Percentiles rank a stretch among this genome's conserved stretches.
Conservation (phyloP, 208 protist genomes). For the Trypanosomatidae sp. region DNA sequence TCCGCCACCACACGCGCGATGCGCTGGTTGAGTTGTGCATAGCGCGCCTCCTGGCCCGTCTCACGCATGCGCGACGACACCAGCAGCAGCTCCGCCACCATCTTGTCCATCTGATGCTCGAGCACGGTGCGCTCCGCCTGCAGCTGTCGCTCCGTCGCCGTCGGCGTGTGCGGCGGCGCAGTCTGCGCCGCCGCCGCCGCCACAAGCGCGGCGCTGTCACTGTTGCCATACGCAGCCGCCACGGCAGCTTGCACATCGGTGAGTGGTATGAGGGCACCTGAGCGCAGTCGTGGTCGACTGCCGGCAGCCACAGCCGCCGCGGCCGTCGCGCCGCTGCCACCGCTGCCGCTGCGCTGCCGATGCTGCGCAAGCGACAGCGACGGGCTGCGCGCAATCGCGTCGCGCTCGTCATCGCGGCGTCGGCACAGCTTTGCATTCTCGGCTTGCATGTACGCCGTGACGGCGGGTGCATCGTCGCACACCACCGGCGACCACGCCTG, state of each 20-base stretch:
- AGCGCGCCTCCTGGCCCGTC: slow-evolving; percentile 22
- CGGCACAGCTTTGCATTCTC: slow-evolving; percentile 14
- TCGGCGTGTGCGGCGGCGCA: neutral
- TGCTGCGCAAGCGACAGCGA: no score
- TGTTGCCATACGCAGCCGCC: neutral
- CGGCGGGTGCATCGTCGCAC: slow-evolving; percentile 10
- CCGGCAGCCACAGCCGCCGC: neutral
- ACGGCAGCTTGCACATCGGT: neutral
- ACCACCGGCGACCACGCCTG: slow-evolving; percentile 2
- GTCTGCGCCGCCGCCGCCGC: neutral
- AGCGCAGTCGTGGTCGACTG: slow-evolving; percentile 5
- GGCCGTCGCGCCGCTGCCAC: neutral
- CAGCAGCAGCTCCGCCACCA: slow-evolving; percentile 24
- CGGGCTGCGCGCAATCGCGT: no score
- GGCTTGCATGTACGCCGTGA: slow-evolving; percentile 11
- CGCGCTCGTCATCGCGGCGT: slow-evolving; percentile 2
- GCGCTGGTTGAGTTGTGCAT: slow-evolving; percentile 22
- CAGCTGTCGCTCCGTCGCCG: slow-evolving; percentile 21
- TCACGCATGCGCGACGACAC: slow-evolving; percentile 9
- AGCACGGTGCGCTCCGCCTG: slow-evolving; percentile 13
- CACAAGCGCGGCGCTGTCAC: neutral
- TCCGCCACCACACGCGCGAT: slow-evolving; percentile 27
- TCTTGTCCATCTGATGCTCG: slow-evolving; percentile 23
- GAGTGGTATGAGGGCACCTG: no score
- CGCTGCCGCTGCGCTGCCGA: neutral